A percentile compares a stretch with the other conserved stretches of the same genome.
phyloP scores from a whole-genome alignment of 305 asterid species.

The Lippia alba region DNA sequence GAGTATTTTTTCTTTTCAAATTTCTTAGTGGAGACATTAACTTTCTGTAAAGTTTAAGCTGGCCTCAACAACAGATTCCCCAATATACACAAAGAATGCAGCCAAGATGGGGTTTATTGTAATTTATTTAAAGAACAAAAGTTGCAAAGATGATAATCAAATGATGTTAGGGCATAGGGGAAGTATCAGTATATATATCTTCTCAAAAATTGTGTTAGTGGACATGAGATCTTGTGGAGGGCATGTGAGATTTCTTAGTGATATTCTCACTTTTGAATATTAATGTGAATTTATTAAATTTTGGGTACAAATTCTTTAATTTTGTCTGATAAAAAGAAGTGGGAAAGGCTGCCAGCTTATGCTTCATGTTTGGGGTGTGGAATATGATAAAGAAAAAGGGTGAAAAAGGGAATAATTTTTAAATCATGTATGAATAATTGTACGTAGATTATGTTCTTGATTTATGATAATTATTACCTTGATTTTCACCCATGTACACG shows the following conservation, averaged over 20 bases:
- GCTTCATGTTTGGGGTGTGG: slow-evolving; percentile 28
- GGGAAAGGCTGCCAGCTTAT: slow-evolving; percentile 46
- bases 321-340: slow-evolving; percentile 32
- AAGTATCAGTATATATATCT: slow-evolving; percentile 24
- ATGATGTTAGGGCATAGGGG: background rate
- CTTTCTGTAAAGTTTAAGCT: slow-evolving; percentile 57
- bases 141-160: too few species aligned
- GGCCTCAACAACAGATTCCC: slow-evolving; percentile 57
- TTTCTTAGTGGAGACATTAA: slow-evolving; percentile 54
- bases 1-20: slow-evolving; percentile 16
- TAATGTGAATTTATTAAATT: background rate
- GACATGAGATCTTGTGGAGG: slow-evolving; percentile 40
- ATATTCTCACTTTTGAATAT: slow-evolving; percentile 33
- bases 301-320: slow-evolving; percentile 34
- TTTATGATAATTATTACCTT: slow-evolving; percentile 27
- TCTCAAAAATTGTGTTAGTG: slow-evolving; percentile 50
- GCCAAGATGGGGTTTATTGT: too few species aligned
- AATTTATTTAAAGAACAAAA: too few species aligned
- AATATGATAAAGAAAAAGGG: slow-evolving; percentile 31
- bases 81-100: background rate
- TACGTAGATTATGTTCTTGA: slow-evolving; percentile 16
- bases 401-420: background rate
- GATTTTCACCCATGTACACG: background rate
- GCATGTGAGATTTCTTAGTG: slow-evolving; percentile 42
- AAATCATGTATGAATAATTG: background rate